Evolutionary conservation across 257 asterid species (phyloP), one percentile per base, ranked within the genome.

Genomic region (Rhazya stricta): DNA sequence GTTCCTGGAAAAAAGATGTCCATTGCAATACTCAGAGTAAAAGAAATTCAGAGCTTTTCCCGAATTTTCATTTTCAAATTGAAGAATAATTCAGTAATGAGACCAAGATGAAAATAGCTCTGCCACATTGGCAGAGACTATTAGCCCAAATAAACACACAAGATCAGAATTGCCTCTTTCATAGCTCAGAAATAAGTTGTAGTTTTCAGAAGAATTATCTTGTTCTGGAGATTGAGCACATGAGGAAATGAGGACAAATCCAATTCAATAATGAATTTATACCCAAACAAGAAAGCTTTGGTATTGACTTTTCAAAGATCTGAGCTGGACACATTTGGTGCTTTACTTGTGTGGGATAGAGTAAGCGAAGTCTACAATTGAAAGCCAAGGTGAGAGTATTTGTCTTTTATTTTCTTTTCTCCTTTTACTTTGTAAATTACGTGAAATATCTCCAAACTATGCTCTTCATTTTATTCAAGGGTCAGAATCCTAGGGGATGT

Each of bases 1-100:
- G 81, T 76, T 85, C 92, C 98, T 91, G 92, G 46, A 74, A 69
- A 61, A 32, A 74, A 60, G 19, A 58, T 45, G 37, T 42, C n/a
- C 50, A 16, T 23, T 9, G 29, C 48, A 62, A 30, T 10, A n/a
- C 19, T 9, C 9, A 71, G 70, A 58, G 71, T 29, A 60, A 63
- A 42, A 39, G 63, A 27, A 18, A 45, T 36, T 43, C 41, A 32
- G n/a, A n/a, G 29, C 74, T 43, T 7, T 32, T 9, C 21, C 46
- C 15, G 15, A 45, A 63, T 5, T 3, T 32, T 69, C 34, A 43
- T n/a, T 45, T 45, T 43, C 45, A 16, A 34, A 41, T 29, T 48
- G 54, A 29, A 63, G 29, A 62, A 37, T 21, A 21, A 37, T 39
- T 36, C 16, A 32, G 9, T 61, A 13, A 25, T 58, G 37, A 58